phyloP scores from a whole-genome alignment of 2,329 filamentous ascomycete genomes.

The Cytospora piceae region DNA sequence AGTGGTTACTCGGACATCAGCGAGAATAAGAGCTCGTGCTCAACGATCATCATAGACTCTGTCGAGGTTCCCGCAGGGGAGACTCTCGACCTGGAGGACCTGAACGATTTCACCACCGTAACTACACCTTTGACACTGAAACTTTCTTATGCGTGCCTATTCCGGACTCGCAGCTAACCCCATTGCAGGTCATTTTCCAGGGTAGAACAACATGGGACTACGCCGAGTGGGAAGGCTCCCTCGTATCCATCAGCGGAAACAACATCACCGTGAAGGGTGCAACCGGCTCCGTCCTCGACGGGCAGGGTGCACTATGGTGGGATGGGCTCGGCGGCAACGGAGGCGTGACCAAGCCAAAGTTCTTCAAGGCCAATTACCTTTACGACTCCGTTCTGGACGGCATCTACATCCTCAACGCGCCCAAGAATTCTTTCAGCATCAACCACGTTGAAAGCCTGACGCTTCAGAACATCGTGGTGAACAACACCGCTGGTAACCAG shows the following conservation, averaged over 20 bases:
- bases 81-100: conserved; percentile 61
- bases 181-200: conserved; percentile 58
- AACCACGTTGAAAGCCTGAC: conserved; percentile 48
- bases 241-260: conserved; percentile 63
- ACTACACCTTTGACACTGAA: background rate
- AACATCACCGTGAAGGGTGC: conserved; percentile 58
- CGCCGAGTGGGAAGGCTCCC: conserved; percentile 66
- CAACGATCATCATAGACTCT: conserved; percentile 55
- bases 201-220: conserved; percentile 71
- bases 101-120: conserved; percentile 54
- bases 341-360: conserved; percentile 66
- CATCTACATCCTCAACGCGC: conserved; percentile 58
- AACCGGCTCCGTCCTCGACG: conserved; percentile 57
- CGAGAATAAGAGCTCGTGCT: conserved; percentile 54
- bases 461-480: conserved; percentile 56
- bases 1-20: conserved; percentile 44
- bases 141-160: background rate
- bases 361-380: conserved; percentile 60
- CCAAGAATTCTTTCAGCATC: conserved; percentile 56
- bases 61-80: conserved; percentile 60
- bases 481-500: conserved; percentile 55
- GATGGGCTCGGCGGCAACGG: conserved; percentile 59
- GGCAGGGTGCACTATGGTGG: conserved; percentile 63
- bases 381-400: conserved; percentile 53
- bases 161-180: conserved; percentile 1